A percentile compares a stretch with the other conserved stretches of the same genome.
Evolutionary conservation across 2,329 filamentous ascomycete genomes (phyloP).

Genomic region (Fusarium albidum): DNA sequence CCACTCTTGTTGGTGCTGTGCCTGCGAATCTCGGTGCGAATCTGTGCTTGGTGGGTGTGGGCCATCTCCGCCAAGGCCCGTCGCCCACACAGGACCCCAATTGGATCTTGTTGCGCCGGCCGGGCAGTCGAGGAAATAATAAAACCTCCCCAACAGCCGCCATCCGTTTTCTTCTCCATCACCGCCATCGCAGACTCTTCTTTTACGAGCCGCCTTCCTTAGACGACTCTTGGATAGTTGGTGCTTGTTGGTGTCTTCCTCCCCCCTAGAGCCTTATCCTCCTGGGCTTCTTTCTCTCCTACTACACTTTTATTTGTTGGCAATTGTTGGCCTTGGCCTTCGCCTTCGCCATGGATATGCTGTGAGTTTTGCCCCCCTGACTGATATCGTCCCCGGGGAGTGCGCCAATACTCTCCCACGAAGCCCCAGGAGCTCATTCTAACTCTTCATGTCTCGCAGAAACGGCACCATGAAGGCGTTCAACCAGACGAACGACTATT

Average conservation of each 20-base stretch:
- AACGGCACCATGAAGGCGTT: slow-evolving; percentile 60
- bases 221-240: slow-evolving; percentile 35
- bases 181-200: slow-evolving; percentile 34
- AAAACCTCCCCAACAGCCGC: slow-evolving; percentile 44
- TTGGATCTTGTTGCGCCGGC: slow-evolving; percentile 31
- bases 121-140: slow-evolving; percentile 40
- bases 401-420: slow-evolving; percentile 15
- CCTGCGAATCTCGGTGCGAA: slow-evolving; percentile 17
- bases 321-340: slow-evolving; percentile 17
- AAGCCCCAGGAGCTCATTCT: slow-evolving; percentile 17
- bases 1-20: too few species aligned
- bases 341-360: slow-evolving; percentile 35
- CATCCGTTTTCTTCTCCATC: slow-evolving; percentile 33
- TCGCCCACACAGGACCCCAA: slow-evolving; percentile 27
- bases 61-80: slow-evolving; percentile 21
- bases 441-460: slow-evolving; percentile 43
- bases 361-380: slow-evolving; percentile 35
- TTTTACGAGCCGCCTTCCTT: slow-evolving; percentile 27
- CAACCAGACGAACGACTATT: slow-evolving; percentile 60
- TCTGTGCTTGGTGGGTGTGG: slow-evolving; percentile 16
- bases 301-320: slow-evolving; percentile 1
- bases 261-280: slow-evolving; percentile 1
- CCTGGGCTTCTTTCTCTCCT: slow-evolving; percentile 13
- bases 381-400: slow-evolving; percentile 18
- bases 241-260: slow-evolving; percentile 30